A percentile compares a stretch with the other conserved stretches of the same genome.
These are phyloP conservation scores for Rosa lucieae DNA, from an alignment of 306 rosid species.

Conservation along the genomic window DNA sequence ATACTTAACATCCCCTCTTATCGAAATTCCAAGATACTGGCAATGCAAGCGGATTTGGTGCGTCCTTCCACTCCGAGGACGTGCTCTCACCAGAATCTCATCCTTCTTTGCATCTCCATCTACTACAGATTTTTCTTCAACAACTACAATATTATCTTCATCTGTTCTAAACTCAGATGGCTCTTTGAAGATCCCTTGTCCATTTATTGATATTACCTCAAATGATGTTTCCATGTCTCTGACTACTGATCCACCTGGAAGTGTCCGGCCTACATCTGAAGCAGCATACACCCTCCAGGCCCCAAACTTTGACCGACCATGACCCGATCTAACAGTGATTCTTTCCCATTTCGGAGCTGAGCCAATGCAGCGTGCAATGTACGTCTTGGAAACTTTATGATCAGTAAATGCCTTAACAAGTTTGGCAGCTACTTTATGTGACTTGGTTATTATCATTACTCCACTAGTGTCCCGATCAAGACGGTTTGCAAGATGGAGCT, in stretches of 20 bases:
- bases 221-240: slow-evolving; percentile 84
- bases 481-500: slow-evolving; percentile 86
- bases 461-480: slow-evolving; percentile 93
- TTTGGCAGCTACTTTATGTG: slow-evolving; percentile 75
- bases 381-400: slow-evolving; percentile 70
- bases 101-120: slow-evolving; percentile 33
- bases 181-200: slow-evolving; percentile 44
- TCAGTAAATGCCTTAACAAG: slow-evolving; percentile 80
- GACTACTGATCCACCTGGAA: slow-evolving; percentile 85
- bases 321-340: slow-evolving; percentile 68
- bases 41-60: slow-evolving; percentile 94
- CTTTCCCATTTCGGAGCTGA: slow-evolving; percentile 58
- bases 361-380: slow-evolving; percentile 69
- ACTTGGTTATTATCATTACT: slow-evolving; percentile 71
- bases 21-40: slow-evolving; percentile 84
- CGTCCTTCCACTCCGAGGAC: slow-evolving; percentile 83
- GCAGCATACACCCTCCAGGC: slow-evolving; percentile 82
- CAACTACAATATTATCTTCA: slow-evolving; percentile 38
- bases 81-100: slow-evolving; percentile 70
- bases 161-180: slow-evolving; percentile 34
- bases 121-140: slow-evolving; percentile 47
- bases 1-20: slow-evolving; percentile 88
- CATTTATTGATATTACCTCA: slow-evolving; percentile 56
- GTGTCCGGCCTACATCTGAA: slow-evolving; percentile 62
- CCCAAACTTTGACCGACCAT: slow-evolving; percentile 88